phyloP scores from a whole-genome alignment of 345 rosid species.

The Syzygium oleosum region DNA sequence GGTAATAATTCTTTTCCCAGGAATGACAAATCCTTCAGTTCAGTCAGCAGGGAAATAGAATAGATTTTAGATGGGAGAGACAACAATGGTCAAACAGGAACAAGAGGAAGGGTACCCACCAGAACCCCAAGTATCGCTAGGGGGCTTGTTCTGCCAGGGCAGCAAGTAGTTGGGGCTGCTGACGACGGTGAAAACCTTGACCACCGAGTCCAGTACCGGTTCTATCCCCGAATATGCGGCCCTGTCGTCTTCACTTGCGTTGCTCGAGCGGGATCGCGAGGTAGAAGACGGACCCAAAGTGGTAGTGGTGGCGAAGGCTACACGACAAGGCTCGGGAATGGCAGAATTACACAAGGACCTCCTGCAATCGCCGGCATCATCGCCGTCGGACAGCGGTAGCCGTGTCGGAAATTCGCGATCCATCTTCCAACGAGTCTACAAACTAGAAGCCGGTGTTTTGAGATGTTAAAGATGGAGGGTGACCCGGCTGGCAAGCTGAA shows the following conservation, averaged over 20 bases:
- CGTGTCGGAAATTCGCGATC: too few relatives aligned
- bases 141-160: conserved; percentile 77
- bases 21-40: conserved; percentile 39
- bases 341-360: not conserved
- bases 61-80: not conserved
- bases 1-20: conserved; percentile 63
- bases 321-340: not conserved
- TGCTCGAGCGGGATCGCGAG: not conserved
- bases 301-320: not conserved
- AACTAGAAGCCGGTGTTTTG: too few relatives aligned
- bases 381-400: not conserved
- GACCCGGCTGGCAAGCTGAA: too few relatives aligned
- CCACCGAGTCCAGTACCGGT: conserved; percentile 55
- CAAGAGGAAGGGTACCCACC: conserved; percentile 17
- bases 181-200: conserved; percentile 46
- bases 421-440: too few relatives aligned
- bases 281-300: not conserved
- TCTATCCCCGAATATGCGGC: conserved; percentile 25
- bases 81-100: not conserved
- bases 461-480: too few relatives aligned
- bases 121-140: conserved; percentile 70
- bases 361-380: not conserved
- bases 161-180: conserved; percentile 46
- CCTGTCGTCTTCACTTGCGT: not conserved
- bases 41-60: not conserved